These are phyloP conservation scores for Taxillus chinensis DNA, from an alignment of 164 flowering plant species.

Conservation along the genomic window DNA sequence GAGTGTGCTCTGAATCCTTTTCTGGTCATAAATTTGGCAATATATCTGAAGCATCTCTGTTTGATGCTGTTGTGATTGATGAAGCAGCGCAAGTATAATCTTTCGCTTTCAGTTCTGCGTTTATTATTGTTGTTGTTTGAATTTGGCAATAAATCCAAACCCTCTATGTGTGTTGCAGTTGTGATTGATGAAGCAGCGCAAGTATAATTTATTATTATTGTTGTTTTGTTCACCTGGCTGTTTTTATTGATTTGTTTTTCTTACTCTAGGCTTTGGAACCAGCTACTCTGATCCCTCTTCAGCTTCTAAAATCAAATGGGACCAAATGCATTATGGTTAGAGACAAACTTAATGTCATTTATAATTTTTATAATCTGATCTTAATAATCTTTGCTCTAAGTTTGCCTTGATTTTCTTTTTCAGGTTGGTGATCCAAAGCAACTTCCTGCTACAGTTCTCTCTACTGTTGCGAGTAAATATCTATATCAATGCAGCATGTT, in stretches of 20 bases:
- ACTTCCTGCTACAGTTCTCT: constrained; percentile 98
- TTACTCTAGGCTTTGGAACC: constrained; percentile 82
- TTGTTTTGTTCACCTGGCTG: constrained; percentile 1
- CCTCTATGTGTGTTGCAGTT: constrained; percentile 77
- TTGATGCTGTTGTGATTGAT: constrained; percentile 95
- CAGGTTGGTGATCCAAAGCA: constrained; percentile 99
- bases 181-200: constrained; percentile 99
- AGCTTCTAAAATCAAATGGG: constrained; percentile 74
- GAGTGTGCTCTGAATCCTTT: constrained; percentile 66
- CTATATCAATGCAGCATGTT: constrained; percentile 91
- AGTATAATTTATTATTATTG: constrained; percentile 25
- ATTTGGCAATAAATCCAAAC: constrained; percentile 46
- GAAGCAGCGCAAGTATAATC: constrained; percentile 91
- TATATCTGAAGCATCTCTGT: constrained; percentile 50
- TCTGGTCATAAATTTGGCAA: constrained; percentile 37
- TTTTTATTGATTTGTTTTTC: constrained; percentile 5
- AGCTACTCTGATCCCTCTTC: constrained; percentile 91
- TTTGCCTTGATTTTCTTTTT: constrained; percentile 11
- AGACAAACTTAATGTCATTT: not conserved
- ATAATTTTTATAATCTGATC: not conserved
- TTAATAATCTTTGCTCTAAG: constrained; percentile 3
- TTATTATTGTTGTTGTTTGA: constrained; percentile 15
- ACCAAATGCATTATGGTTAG: constrained; percentile 83
- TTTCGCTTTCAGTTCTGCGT: not conserved
- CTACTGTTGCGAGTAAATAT: constrained; percentile 82